These are phyloP conservation scores for Hirsutella thompsonii DNA, from an alignment of 2,329 filamentous ascomycete genomes.

Conservation along the genomic window DNA sequence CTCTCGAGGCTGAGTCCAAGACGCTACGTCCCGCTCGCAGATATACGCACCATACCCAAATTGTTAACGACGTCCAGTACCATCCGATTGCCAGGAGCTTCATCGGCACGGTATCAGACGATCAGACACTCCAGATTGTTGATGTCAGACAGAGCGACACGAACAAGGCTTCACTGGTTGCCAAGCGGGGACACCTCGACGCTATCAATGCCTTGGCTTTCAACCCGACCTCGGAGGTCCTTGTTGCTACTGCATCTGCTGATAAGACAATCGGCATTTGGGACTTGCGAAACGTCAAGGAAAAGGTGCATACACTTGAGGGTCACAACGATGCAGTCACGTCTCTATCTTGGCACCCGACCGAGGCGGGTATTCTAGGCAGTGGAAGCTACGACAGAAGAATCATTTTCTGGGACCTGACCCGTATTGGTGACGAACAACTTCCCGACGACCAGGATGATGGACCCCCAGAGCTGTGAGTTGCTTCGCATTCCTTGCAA, in stretches of 20 bases:
- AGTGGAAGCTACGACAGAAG: conserved; percentile 88
- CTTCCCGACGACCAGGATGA: conserved; percentile 90
- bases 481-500: too few relatives aligned
- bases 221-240: conserved; percentile 80
- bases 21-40: conserved; percentile 57
- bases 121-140: conserved; percentile 83
- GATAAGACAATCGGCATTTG: conserved; percentile 93
- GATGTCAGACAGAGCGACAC: conserved; percentile 63
- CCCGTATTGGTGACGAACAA: conserved; percentile 85
- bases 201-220: conserved; percentile 95
- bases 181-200: conserved; percentile 67
- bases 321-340: conserved; percentile 85
- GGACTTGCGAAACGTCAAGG: conserved; percentile 84
- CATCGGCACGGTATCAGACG: conserved; percentile 89
- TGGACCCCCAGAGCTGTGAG: conserved; percentile 84
- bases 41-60: conserved; percentile 78
- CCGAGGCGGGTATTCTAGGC: conserved; percentile 75
- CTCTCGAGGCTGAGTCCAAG: conserved; percentile 56
- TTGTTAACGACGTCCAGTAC: conserved; percentile 95
- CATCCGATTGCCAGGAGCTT: conserved; percentile 76
- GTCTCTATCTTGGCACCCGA: conserved; percentile 88
- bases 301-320: conserved; percentile 80
- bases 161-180: conserved; percentile 55
- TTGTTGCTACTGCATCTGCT: conserved; percentile 84
- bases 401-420: conserved; percentile 94